Evolutionary conservation across 2,329 filamentous ascomycete species (phyloP).

Genomic region (Fusarium succisae): DNA sequence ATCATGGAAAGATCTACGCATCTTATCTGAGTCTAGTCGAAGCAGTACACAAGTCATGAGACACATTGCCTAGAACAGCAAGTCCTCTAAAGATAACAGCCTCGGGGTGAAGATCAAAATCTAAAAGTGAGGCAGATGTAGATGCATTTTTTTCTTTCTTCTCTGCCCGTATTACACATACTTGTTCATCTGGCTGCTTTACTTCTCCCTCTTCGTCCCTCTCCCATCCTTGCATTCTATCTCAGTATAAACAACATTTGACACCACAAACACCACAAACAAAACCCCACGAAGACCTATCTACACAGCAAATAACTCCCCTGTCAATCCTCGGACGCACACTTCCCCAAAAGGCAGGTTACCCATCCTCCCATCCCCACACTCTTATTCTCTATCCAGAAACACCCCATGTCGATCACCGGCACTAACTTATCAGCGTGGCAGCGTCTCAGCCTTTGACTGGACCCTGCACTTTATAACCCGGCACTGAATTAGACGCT

Average conservation of each 20-base stretch:
- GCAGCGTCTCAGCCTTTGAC: conserved; percentile 16
- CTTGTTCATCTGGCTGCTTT: neutral
- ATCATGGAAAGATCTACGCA: neutral
- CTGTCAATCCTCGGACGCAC: conserved; percentile 13
- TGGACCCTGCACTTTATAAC: conserved; percentile 17
- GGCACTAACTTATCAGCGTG: conserved; percentile 31
- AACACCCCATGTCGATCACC: conserved; percentile 15
- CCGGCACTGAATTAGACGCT: conserved; percentile 7
- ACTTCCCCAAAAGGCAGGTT: conserved; percentile 35
- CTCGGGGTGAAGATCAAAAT: neutral
- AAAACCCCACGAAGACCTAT: neutral
- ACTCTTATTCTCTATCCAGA: neutral
- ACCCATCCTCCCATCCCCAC: conserved; percentile 11
- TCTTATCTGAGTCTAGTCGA: neutral
- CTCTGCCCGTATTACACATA: neutral
- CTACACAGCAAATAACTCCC: neutral
- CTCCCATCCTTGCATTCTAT: neutral
- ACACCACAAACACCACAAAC: neutral
- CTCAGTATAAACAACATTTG: neutral
- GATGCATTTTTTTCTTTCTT: neutral
- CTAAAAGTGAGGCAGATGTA: neutral
- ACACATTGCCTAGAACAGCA: conserved; percentile 12
- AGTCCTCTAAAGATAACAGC: neutral
- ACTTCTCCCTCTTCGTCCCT: neutral
- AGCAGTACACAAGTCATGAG: conserved; percentile 15